Conservation (phyloP, 2,329 filamentous ascomycete genomes). For the Botryotinia narcissicola region DNA sequence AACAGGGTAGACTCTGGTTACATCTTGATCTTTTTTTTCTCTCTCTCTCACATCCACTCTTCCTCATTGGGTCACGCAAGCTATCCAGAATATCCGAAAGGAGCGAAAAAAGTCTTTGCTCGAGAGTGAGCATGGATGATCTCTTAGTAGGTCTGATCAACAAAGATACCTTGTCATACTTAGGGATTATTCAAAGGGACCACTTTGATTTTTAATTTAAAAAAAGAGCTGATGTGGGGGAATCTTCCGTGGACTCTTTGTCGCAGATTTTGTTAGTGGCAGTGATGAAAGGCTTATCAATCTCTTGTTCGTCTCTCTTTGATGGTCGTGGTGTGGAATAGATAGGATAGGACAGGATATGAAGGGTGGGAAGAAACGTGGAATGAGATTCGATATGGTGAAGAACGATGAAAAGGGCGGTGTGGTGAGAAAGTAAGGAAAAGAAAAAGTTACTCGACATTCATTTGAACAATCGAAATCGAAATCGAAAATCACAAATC, state of each 20-base stretch:
- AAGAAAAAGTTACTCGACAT: background rate
- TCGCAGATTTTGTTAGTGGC: background rate
- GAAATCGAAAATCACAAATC: background rate
- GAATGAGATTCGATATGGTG: background rate
- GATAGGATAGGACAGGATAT: background rate
- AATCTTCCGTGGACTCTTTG: background rate
- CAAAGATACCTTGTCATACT: background rate
- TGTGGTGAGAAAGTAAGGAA: background rate
- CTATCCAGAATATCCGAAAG: background rate
- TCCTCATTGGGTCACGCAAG: background rate
- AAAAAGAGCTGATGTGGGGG: constrained; percentile 7
- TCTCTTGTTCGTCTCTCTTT: background rate
- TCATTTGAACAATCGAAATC: background rate
- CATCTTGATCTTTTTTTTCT: background rate
- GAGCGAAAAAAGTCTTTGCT: background rate
- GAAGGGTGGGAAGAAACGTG: background rate
- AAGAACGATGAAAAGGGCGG: background rate
- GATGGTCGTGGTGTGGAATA: background rate
- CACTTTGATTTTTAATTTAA: background rate
- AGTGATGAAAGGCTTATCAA: background rate
- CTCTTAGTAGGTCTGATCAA: constrained; percentile 4
- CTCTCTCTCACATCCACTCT: background rate
- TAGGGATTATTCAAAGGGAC: background rate
- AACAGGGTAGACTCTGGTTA: background rate
- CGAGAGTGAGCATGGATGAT: background rate